phyloP scores from a whole-genome alignment of 495 filamentous ascomycete species.

The Penicillium samsonianum region DNA sequence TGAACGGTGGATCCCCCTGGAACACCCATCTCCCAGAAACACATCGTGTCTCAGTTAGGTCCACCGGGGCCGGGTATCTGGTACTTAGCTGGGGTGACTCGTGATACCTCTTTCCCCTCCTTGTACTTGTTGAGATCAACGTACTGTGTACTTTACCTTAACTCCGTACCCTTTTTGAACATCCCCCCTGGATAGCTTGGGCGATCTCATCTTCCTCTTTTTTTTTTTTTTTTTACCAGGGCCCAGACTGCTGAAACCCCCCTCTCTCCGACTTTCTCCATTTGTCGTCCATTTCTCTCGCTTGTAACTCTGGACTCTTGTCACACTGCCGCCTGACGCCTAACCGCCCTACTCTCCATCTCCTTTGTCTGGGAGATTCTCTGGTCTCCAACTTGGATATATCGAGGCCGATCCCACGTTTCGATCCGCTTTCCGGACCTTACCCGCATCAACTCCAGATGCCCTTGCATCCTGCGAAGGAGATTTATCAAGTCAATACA shows the following conservation, averaged over 20 bases:
- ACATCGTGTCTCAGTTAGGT: conserved; percentile 43
- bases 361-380: background rate
- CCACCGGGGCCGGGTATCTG: conserved; percentile 15
- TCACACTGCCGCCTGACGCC: conserved; percentile 40
- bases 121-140: background rate
- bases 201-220: conserved; percentile 7
- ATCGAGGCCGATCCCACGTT: conserved; percentile 10
- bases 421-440: background rate
- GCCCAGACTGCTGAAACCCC: conserved; percentile 13
- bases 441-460: conserved; percentile 1
- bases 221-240: conserved; percentile 9
- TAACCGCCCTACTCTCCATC: background rate
- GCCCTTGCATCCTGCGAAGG: conserved; percentile 3
- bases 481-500: conserved; percentile 1
- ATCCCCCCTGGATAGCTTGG: conserved; percentile 15
- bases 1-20: conserved; percentile 20
- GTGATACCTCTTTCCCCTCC: background rate
- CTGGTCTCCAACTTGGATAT: conserved; percentile 8
- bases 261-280: background rate
- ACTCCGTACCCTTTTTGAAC: background rate
- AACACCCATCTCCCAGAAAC: conserved; percentile 28
- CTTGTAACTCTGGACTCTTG: conserved; percentile 34
- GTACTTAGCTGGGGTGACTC: conserved; percentile 12
- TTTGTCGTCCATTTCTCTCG: conserved; percentile 31
- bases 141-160: conserved; percentile 3